Evolutionary conservation across 2,329 filamentous ascomycete genomes (phyloP), one percentile per base, ranked within the genome.

Genomic region (Verticillium longisporum): DNA sequence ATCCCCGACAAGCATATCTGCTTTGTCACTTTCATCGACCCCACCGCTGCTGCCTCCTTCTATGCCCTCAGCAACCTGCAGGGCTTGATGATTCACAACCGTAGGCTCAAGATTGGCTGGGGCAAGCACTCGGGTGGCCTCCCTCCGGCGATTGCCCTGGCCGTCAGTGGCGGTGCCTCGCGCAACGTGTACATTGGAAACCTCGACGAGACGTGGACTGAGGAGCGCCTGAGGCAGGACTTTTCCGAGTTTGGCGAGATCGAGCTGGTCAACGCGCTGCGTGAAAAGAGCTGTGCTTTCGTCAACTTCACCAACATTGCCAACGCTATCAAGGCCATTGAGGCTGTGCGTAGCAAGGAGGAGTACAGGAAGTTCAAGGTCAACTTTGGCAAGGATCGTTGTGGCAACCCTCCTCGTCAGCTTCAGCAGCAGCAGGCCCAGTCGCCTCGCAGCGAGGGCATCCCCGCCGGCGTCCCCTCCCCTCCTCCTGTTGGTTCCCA

Each of bases 231-330:
- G 68, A 88, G 93, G 71, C 92, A 97, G 74, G 95, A 99, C 77
- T 99, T 99, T 75, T 91, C 93, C 37, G 94, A 98, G 74, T 98
- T 91, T 70, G 95, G 95, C 66, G 95, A 99, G 77, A 98, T 99
- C 70, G 95, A 99, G 78, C 81, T 99, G 65, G 92, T 99, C 65
- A 99, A 99, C 77, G 91, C 95, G 15, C 81, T 99, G 63, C 89
- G 95, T 60, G 95, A 99, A 82, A 99, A 99, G 87, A 97, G 93
- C 79, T 99, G 95, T 75, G 95, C 95, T 0, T 99, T 99, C 73
- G 95, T 99, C 74, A 99, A 99, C 80, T 99, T 99, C 75, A 99
- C 95, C 72, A 99, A 99, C 79, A 99, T 99, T 73, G 95, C 95
- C 72, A 99, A 99, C 69, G 95, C 95, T 58, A 99, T 99, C 82